These are phyloP conservation scores for Sideroxylon spinosum DNA, from an alignment of 179 eudicot genomes.

Conservation along the genomic window DNA sequence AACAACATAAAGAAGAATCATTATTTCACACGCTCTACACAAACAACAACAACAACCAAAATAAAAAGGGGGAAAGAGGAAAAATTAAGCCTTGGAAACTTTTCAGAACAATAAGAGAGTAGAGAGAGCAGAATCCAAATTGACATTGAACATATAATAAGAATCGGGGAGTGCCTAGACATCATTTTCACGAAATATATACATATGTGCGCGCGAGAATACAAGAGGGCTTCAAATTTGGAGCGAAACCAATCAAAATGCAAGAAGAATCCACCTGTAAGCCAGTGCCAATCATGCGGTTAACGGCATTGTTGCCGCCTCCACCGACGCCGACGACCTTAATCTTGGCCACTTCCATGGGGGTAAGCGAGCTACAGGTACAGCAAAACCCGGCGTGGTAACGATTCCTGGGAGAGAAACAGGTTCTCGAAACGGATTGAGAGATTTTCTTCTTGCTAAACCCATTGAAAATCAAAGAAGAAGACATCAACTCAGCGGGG, in stretches of 20 bases:
- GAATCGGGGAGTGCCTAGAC: no score
- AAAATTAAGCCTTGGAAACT: background rate
- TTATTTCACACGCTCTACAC: background rate
- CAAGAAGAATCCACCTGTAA: conserved; percentile 53
- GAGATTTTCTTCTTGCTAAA: conserved; percentile 15
- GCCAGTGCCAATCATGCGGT: conserved; percentile 96
- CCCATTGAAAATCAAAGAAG: conserved; percentile 18
- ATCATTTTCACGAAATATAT: background rate
- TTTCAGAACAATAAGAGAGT: background rate
- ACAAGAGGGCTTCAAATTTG: background rate
- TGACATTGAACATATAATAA: background rate
- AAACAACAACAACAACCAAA: no score
- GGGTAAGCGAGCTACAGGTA: conserved; percentile 34
- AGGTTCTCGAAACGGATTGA: conserved; percentile 15
- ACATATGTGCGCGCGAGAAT: no score
- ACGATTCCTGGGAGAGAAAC: conserved; percentile 18
- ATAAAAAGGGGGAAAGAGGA: no score
- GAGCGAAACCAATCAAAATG: background rate
- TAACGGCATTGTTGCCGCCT: conserved; percentile 97
- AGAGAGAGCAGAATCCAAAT: background rate
- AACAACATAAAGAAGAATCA: no score
- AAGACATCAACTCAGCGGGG: conserved; percentile 20
- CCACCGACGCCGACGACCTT: conserved; percentile 98
- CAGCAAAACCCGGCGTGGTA: conserved; percentile 22
- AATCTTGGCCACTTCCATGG: conserved; percentile 74